Evolutionary conservation across 2,329 filamentous ascomycete species (phyloP).

Genomic region (Xylaria digitata): DNA sequence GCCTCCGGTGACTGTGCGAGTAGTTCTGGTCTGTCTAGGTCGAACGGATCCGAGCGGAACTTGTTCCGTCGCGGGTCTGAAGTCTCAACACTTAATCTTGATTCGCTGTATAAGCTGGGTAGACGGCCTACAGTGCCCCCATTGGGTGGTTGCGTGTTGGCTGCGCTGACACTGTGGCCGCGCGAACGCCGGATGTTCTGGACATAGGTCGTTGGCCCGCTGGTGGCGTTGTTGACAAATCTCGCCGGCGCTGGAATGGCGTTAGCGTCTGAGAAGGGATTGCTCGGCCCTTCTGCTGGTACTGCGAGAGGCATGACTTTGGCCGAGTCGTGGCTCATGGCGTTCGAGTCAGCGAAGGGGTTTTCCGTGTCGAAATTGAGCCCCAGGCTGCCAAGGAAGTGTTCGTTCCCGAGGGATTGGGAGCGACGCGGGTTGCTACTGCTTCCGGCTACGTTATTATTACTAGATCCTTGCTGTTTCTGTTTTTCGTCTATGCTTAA

Average conservation of each 20-base stretch:
- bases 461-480: conserved; percentile 44
- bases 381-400: conserved; percentile 56
- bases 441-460: conserved; percentile 44
- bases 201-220: conserved; percentile 55
- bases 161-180: conserved; percentile 55
- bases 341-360: conserved; percentile 63
- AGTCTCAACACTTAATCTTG: conserved; percentile 55
- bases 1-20: conserved; percentile 34
- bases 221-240: conserved; percentile 42
- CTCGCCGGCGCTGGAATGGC: conserved; percentile 51
- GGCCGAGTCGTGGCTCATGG: conserved; percentile 53
- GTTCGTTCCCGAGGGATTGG: conserved; percentile 51
- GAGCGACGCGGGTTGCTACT: conserved; percentile 44
- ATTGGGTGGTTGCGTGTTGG: conserved; percentile 43
- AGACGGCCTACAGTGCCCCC: conserved; percentile 44
- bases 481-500: conserved; percentile 58
- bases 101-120: conserved; percentile 59
- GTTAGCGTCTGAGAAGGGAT: conserved; percentile 64
- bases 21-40: conserved; percentile 68
- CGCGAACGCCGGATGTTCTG: conserved; percentile 62
- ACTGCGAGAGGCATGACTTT: conserved; percentile 54
- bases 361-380: conserved; percentile 54
- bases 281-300: conserved; percentile 48
- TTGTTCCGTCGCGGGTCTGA: conserved; percentile 61
- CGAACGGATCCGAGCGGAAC: conserved; percentile 73